A percentile compares a stretch with the other conserved stretches of the same genome.
These are phyloP conservation scores for Blastobotrys aristatus DNA, from an alignment of 1,139 yeast genomes.

Conservation along the genomic window DNA sequence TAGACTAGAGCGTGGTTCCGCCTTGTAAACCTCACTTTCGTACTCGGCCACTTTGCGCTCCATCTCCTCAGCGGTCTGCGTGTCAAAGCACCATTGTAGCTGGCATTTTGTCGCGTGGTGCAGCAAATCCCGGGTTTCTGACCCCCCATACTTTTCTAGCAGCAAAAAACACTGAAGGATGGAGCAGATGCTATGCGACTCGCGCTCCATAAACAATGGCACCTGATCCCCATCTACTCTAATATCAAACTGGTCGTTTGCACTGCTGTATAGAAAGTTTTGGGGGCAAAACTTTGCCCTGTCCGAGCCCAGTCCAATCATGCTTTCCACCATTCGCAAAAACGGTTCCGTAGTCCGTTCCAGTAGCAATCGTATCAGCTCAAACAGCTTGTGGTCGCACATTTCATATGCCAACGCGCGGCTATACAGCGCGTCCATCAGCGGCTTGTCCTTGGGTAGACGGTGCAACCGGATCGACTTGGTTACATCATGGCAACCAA, in stretches of 20 bases:
- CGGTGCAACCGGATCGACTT: conserved; percentile 22
- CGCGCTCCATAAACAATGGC: conserved; percentile 22
- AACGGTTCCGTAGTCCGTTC: conserved; percentile 24
- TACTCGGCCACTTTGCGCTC: conserved; percentile 2
- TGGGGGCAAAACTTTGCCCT: too few relatives aligned
- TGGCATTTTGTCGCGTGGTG: conserved; percentile 8
- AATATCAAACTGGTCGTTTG: too few relatives aligned
- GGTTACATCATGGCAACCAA: conserved; percentile 31
- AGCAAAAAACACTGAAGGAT: conserved; percentile 22
- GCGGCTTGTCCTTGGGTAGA: conserved; percentile 25
- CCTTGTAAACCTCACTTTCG: background rate
- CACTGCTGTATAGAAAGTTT: too few relatives aligned
- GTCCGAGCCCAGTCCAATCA: conserved; percentile 26
- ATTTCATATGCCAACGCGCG: conserved; percentile 22
- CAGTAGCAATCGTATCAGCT: conserved; percentile 22
- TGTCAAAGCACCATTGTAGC: conserved; percentile 17
- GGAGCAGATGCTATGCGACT: conserved; percentile 23
- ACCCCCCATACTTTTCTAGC: conserved; percentile 17
- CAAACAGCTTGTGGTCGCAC: conserved; percentile 20
- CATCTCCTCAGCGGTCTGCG: background rate
- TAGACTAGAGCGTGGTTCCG: too few relatives aligned
- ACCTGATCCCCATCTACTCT: conserved; percentile 6
- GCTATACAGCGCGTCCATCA: conserved; percentile 27
- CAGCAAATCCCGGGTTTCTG: conserved; percentile 9
- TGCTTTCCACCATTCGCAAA: conserved; percentile 22